Percentiles rank a stretch among this genome's conserved stretches.
These are phyloP conservation scores for Aspergillus luchuensis DNA, from an alignment of 2,329 filamentous ascomycete genomes.

Conservation along the genomic window DNA sequence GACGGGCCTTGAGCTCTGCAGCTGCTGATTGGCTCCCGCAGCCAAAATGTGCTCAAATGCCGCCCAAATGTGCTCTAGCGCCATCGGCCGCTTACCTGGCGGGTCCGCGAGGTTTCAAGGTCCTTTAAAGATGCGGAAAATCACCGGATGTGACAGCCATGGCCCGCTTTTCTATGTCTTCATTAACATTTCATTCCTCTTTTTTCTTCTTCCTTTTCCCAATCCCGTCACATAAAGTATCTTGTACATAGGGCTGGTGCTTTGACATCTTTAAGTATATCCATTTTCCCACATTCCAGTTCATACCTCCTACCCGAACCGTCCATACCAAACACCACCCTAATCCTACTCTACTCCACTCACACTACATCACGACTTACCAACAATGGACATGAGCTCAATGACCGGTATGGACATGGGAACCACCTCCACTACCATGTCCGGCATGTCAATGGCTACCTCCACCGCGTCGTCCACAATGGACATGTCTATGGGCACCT, in stretches of 20 bases:
- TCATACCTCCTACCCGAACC: background rate
- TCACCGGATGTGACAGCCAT: background rate
- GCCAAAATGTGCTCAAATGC: conserved; percentile 21
- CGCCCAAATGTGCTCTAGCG: conserved; percentile 23
- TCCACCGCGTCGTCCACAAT: conserved; percentile 18
- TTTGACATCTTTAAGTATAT: background rate
- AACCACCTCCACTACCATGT: conserved; percentile 13
- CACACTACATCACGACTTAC: no score
- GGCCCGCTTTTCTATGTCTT: background rate
- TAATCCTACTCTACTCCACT: no score
- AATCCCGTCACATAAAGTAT: background rate
- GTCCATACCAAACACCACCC: background rate
- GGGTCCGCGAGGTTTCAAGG: background rate
- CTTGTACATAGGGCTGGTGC: background rate
- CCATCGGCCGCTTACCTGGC: conserved; percentile 3
- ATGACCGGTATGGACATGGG: conserved; percentile 22
- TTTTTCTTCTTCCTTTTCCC: background rate
- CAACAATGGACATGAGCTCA: conserved; percentile 21
- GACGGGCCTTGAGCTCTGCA: background rate
- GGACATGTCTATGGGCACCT: conserved; percentile 37
- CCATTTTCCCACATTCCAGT: no score
- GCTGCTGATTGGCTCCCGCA: conserved; percentile 10
- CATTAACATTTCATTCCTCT: background rate
- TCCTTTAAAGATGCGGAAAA: conserved; percentile 1
- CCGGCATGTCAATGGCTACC: conserved; percentile 2